Conservation (phyloP, 352 stramenopile species). For the Phytophthora boehmeriae region DNA sequence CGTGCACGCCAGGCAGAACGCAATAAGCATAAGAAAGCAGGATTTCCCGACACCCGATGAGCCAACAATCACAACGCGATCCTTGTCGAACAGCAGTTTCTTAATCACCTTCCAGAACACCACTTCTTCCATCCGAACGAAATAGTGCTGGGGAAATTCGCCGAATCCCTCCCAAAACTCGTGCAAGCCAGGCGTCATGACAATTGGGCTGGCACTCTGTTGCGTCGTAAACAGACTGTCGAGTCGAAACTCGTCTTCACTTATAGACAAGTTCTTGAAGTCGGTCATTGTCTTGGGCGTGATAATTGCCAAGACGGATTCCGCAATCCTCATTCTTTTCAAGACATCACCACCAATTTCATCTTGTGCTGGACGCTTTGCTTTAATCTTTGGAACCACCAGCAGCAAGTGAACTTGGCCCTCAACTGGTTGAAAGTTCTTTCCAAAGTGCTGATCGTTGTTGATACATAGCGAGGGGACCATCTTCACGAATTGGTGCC, state of each 20-base stretch:
- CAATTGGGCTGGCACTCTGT: background rate
- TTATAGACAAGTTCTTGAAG: constrained; percentile 3
- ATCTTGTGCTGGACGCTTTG: constrained; percentile 4
- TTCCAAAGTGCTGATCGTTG: constrained; percentile 1
- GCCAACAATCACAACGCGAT: constrained; percentile 2
- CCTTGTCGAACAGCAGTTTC: background rate
- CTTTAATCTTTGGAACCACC: background rate
- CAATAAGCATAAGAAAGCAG: background rate
- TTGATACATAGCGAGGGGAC: constrained; percentile 17
- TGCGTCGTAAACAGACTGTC: background rate
- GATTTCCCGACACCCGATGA: constrained; percentile 1
- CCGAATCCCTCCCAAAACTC: constrained; percentile 18
- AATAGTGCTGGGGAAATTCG: constrained; percentile 8
- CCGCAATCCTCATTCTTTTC: constrained; percentile 11
- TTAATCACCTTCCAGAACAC: constrained; percentile 13
- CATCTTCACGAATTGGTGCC: constrained; percentile 22
- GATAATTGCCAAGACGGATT: too few relatives aligned
- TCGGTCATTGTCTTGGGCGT: background rate
- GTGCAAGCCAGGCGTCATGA: constrained; percentile 12
- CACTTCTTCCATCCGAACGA: constrained; percentile 17
- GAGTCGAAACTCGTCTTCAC: constrained; percentile 13
- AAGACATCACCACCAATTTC: constrained; percentile 1
- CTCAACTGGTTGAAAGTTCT: background rate
- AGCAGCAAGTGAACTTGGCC: constrained; percentile 2
- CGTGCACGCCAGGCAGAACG: background rate